These are phyloP conservation scores for Cantharellus anzutake DNA, from an alignment of 768 basidiomycete species.

Conservation along the genomic window DNA sequence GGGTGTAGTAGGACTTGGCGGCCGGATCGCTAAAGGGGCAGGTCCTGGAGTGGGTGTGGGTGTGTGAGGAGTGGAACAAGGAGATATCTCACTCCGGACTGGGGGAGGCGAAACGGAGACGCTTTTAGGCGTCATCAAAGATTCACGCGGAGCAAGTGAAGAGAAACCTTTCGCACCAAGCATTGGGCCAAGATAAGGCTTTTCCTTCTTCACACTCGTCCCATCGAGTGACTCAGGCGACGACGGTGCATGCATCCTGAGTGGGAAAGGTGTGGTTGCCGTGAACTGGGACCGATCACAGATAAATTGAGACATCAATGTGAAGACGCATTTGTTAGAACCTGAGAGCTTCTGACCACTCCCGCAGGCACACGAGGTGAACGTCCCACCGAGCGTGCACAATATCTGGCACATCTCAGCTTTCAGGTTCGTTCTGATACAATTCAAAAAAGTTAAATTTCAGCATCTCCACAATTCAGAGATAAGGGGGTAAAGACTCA, in stretches of 20 bases:
- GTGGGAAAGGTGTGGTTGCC: background rate
- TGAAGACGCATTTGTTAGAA: background rate
- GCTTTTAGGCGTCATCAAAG: background rate
- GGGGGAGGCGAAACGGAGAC: no score
- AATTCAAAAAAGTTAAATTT: background rate
- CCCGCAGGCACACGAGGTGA: constrained; percentile 1
- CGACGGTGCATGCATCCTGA: no score
- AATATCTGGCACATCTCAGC: background rate
- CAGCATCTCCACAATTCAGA: no score
- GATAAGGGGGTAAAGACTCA: background rate
- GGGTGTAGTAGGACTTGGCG: background rate
- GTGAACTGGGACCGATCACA: background rate
- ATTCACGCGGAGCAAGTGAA: background rate
- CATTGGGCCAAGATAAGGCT: background rate
- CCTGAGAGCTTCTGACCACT: background rate
- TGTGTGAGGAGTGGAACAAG: background rate
- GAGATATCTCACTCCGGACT: no score
- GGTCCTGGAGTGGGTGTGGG: background rate
- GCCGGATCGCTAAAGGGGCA: background rate
- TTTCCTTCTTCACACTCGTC: background rate
- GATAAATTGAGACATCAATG: background rate
- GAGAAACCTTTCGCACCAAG: background rate
- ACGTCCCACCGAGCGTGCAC: background rate
- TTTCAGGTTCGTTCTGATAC: background rate
- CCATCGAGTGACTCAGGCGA: no score